Evolutionary conservation across 2,329 filamentous ascomycete species (phyloP).

Genomic region (Scedosporium apiospermum): DNA sequence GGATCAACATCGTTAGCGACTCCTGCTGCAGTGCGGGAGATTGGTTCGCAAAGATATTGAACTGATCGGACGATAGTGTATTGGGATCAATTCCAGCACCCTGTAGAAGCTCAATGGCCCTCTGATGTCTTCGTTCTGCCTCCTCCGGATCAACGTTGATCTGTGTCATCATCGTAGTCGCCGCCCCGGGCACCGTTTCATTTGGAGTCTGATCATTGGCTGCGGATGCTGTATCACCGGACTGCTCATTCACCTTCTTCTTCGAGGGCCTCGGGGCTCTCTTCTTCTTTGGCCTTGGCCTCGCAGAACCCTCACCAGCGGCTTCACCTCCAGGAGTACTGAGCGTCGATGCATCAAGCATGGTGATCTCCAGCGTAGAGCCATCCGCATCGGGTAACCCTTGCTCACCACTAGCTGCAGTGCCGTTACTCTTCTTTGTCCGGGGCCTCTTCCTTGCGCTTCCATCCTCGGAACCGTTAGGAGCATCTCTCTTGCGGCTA

Average conservation of each 20-base stretch:
- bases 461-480: conserved; percentile 4
- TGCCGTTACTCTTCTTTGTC: conserved; percentile 15
- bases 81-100: conserved; percentile 39
- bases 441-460: conserved; percentile 16
- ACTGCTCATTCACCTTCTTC: conserved; percentile 12
- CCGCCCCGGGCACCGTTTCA: background rate
- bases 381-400: background rate
- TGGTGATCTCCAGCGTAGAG: background rate
- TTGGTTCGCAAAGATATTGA: conserved; percentile 51
- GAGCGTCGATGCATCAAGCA: background rate
- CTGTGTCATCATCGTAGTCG: background rate
- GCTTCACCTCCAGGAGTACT: background rate
- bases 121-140: conserved; percentile 37
- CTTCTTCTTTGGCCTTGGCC: conserved; percentile 1
- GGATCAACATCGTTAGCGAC: conserved; percentile 45
- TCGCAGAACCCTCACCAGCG: background rate
- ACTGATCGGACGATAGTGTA: conserved; percentile 44
- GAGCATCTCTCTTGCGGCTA: conserved; percentile 13
- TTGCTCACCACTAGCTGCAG: conserved; percentile 3
- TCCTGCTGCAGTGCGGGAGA: conserved; percentile 43
- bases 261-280: conserved; percentile 12
- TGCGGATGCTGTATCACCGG: background rate
- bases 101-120: conserved; percentile 36
- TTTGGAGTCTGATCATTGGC: background rate
- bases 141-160: conserved; percentile 26